Percentiles rank a stretch among this genome's conserved stretches.
phyloP scores from a whole-genome alignment of 179 eudicot genomes.

The Corrigiola litoralis region DNA sequence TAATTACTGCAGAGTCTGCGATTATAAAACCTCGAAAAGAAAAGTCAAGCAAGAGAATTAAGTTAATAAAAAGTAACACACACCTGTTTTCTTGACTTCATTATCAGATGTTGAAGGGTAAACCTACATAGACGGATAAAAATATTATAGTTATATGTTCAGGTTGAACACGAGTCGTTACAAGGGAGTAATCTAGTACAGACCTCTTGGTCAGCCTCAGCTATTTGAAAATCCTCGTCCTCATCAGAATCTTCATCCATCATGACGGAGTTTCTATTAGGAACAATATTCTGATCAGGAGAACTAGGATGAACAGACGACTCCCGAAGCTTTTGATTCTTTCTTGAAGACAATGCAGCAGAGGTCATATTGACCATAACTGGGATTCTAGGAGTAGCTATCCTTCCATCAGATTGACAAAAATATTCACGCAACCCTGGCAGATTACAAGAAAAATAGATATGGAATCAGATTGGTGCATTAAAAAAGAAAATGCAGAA shows the following conservation, averaged over 20 bases:
- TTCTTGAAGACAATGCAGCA: conserved; percentile 58
- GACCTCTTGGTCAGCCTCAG: conserved; percentile 75
- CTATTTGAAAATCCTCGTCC: conserved; percentile 80
- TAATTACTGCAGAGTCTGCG: not conserved
- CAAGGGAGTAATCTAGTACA: conserved; percentile 4
- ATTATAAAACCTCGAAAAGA: not conserved
- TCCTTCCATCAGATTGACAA: conserved; percentile 85
- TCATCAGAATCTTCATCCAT: conserved; percentile 97
- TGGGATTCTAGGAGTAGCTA: conserved; percentile 84
- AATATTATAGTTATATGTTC: conserved; percentile 2
- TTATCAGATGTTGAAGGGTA: conserved; percentile 41
- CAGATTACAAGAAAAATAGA: conserved; percentile 11
- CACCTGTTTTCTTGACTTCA: conserved; percentile 68
- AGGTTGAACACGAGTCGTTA: conserved; percentile 6
- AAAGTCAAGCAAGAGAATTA: not conserved
- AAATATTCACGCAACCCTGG: conserved; percentile 92
- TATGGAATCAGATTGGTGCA: not conserved
- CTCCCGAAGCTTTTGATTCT: conserved; percentile 48
- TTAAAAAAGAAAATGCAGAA: not conserved
- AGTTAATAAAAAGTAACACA: conserved; percentile 4
- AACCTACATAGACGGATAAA: conserved; percentile 50
- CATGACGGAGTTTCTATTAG: conserved; percentile 59
- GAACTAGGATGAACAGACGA: conserved; percentile 39
- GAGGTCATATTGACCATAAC: conserved; percentile 98
- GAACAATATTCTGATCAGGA: conserved; percentile 55